A percentile compares a stretch with the other conserved stretches of the same genome.
These are phyloP conservation scores for Fusarium sarcochroum DNA, from an alignment of 2,329 filamentous ascomycete species.

Conservation along the genomic window DNA sequence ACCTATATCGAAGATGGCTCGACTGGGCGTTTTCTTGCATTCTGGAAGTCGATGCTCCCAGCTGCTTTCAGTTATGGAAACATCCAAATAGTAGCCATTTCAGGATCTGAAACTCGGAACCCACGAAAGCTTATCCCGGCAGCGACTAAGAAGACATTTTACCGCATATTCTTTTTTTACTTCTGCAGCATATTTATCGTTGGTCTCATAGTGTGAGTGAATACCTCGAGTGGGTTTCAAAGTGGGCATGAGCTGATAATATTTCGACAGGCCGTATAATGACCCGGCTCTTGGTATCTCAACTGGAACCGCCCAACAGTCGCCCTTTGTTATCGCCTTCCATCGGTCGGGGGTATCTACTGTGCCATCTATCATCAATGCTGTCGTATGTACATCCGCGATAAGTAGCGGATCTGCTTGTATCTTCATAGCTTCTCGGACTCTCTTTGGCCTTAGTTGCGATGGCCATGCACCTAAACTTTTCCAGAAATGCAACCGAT, in stretches of 20 bases:
- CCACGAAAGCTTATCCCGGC: not conserved
- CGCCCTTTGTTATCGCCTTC: not conserved
- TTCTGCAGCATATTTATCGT: not conserved
- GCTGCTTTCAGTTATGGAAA: not conserved
- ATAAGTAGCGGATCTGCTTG: constrained; percentile 7
- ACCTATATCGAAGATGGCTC: not conserved
- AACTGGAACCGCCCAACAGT: not conserved
- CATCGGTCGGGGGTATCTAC: not conserved
- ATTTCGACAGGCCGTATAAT: not conserved
- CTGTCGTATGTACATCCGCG: not conserved
- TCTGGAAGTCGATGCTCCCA: not conserved
- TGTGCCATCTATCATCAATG: not conserved
- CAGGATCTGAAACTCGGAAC: not conserved
- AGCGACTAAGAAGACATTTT: constrained; percentile 9
- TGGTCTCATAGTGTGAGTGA: not conserved
- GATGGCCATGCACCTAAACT: not conserved
- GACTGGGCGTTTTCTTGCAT: not conserved
- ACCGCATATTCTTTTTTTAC: not conserved
- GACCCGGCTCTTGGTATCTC: not conserved
- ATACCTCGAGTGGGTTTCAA: rapidly evolving
- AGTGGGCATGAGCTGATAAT: rapidly evolving
- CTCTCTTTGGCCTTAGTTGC: not conserved
- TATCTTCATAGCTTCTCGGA: constrained; percentile 1
- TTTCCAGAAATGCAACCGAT: not conserved
- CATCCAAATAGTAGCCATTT: not conserved